Conservation (phyloP, 805 yeast genomes). For the Suhomyces canberraensis region DNA sequence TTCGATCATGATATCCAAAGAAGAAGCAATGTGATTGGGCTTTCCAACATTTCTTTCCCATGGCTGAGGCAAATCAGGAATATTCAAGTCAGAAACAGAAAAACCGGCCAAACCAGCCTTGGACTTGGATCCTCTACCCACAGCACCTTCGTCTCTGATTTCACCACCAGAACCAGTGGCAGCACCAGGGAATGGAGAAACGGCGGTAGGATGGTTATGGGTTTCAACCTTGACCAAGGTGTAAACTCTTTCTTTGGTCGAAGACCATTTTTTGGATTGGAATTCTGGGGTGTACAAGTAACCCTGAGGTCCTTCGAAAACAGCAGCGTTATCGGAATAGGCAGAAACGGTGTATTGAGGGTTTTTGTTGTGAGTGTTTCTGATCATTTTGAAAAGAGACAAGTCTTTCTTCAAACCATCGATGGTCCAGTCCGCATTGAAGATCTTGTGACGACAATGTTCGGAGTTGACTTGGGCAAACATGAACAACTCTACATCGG, state of each 20-base stretch:
- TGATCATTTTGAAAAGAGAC: constrained; percentile 89
- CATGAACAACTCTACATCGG: constrained; percentile 97
- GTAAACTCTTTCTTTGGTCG: constrained; percentile 75
- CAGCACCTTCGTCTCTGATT: constrained; percentile 99
- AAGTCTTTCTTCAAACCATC: constrained; percentile 73
- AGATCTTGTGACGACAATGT: constrained; percentile 98
- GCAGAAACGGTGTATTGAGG: constrained; percentile 88
- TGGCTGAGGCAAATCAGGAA: constrained; percentile 84
- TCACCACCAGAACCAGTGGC: constrained; percentile 99
- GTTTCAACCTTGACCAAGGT: constrained; percentile 96
- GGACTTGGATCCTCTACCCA: constrained; percentile 96
- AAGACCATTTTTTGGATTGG: constrained; percentile 65
- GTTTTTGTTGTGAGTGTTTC: constrained; percentile 81
- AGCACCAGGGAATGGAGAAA: constrained; percentile 98
- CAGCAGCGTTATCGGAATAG: constrained; percentile 97
- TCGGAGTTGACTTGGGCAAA: constrained; percentile 99
- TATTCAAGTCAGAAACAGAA: constrained; percentile 83
- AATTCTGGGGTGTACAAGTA: constrained; percentile 77
- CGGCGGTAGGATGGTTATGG: constrained; percentile 99
- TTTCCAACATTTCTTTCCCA: constrained; percentile 93
- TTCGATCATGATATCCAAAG: constrained; percentile 92
- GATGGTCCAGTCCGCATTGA: constrained; percentile 97
- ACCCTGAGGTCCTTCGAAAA: constrained; percentile 79
- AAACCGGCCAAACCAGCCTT: constrained; percentile 96
- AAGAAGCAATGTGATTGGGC: constrained; percentile 89